A percentile compares a stretch with the other conserved stretches of the same genome.
Conservation (phyloP, 225 moss, liverwort and hornwort species). For the Neckera pumila region DNA sequence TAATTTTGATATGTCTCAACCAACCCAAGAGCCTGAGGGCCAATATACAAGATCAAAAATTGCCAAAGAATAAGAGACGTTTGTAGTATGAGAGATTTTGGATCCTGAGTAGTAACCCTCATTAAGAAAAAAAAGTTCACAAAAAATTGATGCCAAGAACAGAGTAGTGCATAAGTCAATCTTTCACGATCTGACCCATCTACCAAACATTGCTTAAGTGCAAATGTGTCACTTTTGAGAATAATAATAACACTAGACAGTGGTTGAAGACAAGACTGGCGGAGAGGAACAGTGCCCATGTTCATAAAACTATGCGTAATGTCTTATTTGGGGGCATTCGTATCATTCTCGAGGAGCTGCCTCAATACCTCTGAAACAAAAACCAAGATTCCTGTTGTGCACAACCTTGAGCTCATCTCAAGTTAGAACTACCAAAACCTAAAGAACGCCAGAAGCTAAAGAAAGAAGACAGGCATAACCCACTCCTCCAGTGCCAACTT, state of each 20-base stretch:
- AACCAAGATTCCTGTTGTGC: background rate
- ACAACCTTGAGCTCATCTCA: background rate
- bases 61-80: background rate
- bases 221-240: background rate
- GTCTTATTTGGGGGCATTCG: background rate
- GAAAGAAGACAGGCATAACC: background rate
- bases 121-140: background rate
- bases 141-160: background rate
- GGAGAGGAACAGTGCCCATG: background rate
- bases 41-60: background rate
- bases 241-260: too few relatives aligned
- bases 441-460: background rate
- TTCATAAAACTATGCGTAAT: background rate
- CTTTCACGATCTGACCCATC: background rate
- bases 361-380: background rate
- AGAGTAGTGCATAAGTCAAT: background rate
- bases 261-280: background rate
- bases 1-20: background rate
- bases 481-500: background rate
- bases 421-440: background rate
- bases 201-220: background rate
- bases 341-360: background rate
- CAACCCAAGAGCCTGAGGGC: background rate
- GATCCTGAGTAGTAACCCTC: background rate
- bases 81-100: background rate